Percentiles rank a stretch among this genome's conserved stretches.
phyloP scores from a whole-genome alignment of 495 filamentous ascomycete species.

The Hyaloscypha bicolor region DNA sequence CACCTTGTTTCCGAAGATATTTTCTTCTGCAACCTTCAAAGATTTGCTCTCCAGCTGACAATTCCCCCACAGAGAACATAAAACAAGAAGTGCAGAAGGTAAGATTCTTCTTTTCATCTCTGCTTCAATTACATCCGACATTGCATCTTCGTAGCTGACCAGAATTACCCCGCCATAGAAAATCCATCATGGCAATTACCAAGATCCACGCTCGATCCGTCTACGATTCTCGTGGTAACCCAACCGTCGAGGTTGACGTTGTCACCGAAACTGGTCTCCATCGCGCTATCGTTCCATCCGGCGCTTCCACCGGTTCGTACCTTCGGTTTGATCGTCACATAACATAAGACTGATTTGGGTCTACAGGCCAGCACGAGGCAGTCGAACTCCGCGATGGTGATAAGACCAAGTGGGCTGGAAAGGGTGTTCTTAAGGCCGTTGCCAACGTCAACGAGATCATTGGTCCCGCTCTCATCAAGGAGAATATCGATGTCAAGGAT shows the following conservation, averaged over 20 bases:
- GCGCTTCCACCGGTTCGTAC: slow-evolving; percentile 88
- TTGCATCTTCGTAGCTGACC: slow-evolving; percentile 15
- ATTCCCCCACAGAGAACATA: slow-evolving; percentile 6
- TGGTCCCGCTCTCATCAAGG: slow-evolving; percentile 88
- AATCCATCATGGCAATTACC: slow-evolving; percentile 80
- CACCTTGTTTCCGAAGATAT: slow-evolving; percentile 21
- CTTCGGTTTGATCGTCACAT: slow-evolving; percentile 11
- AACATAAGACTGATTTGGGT: slow-evolving; percentile 18
- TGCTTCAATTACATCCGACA: background rate
- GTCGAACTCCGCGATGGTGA: slow-evolving; percentile 98
- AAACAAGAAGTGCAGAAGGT: slow-evolving; percentile 23
- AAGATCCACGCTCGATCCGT: slow-evolving; percentile 98
- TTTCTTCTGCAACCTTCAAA: slow-evolving; percentile 24
- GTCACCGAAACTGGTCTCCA: slow-evolving; percentile 95
- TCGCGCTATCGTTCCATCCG: slow-evolving; percentile 98
- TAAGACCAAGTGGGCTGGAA: slow-evolving; percentile 95
- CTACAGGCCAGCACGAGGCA: slow-evolving; percentile 91
- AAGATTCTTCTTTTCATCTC: slow-evolving; percentile 5
- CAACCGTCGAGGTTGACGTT: slow-evolving; percentile 90
- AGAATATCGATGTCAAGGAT: slow-evolving; percentile 95
- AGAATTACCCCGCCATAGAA: slow-evolving; percentile 26
- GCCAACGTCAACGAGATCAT: slow-evolving; percentile 94
- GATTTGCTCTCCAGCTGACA: slow-evolving; percentile 27
- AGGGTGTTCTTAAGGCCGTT: slow-evolving; percentile 96
- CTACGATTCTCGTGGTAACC: slow-evolving; percentile 99